Evolutionary conservation across 2,329 filamentous ascomycete genomes (phyloP).

Genomic region (Thielaviopsis cerberus): DNA sequence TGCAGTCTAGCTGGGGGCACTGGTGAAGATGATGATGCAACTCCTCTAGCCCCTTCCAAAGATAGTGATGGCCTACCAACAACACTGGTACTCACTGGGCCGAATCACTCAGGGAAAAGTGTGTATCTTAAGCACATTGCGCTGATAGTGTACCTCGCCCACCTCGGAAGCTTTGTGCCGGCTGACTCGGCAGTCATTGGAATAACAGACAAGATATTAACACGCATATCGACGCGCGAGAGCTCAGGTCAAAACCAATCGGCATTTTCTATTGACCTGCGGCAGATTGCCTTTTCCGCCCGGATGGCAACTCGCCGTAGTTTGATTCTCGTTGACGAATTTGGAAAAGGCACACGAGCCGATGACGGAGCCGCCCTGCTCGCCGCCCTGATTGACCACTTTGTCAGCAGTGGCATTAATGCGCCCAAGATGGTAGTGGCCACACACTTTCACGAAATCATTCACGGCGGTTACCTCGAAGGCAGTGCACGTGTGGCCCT

Average conservation of each 20-base stretch:
- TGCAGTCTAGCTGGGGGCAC: conserved; percentile 47
- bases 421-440: conserved; percentile 40
- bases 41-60: not conserved
- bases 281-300: conserved; percentile 64
- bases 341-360: conserved; percentile 46
- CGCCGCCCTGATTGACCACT: conserved; percentile 37
- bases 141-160: conserved; percentile 77
- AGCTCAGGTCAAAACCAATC: conserved; percentile 41
- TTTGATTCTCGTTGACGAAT: conserved; percentile 82
- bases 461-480: conserved; percentile 41
- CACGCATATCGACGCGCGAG: conserved; percentile 59
- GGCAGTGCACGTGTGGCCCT: conserved; percentile 27
- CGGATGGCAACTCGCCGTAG: conserved; percentile 58
- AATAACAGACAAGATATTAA: conserved; percentile 81
- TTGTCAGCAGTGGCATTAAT: conserved; percentile 26
- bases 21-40: conserved; percentile 15
- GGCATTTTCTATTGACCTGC: conserved; percentile 59
- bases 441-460: conserved; percentile 54
- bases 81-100: conserved; percentile 70
- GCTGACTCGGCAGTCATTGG: conserved; percentile 60
- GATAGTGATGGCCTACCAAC: conserved; percentile 6
- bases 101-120: conserved; percentile 93
- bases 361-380: conserved; percentile 41
- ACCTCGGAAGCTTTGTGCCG: conserved; percentile 83
- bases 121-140: conserved; percentile 88